A percentile compares a stretch with the other conserved stretches of the same genome.
These are phyloP conservation scores for Ogataea salicorniae DNA, from an alignment of 805 yeast genomes.

Conservation along the genomic window DNA sequence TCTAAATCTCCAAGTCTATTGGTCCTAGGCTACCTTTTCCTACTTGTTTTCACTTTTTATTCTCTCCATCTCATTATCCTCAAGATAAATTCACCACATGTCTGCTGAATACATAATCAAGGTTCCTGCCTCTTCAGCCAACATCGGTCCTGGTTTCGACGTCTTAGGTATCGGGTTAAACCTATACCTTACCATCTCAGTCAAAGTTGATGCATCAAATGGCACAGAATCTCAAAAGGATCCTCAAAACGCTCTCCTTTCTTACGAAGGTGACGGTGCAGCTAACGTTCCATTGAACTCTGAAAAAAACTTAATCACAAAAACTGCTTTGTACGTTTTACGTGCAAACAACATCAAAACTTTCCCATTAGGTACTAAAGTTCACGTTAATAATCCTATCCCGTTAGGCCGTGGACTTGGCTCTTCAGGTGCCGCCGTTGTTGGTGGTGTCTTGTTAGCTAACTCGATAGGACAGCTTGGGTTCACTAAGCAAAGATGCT, in stretches of 20 bases:
- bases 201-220: conserved; percentile 49
- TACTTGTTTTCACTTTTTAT: background rate
- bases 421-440: conserved; percentile 97
- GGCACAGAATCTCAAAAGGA: conserved; percentile 46
- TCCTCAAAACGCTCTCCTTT: conserved; percentile 62
- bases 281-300: conserved; percentile 72
- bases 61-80: background rate
- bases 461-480: conserved; percentile 74
- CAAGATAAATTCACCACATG: conserved; percentile 25
- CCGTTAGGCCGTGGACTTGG: conserved; percentile 97
- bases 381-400: conserved; percentile 83
- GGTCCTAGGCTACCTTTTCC: background rate
- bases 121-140: conserved; percentile 96
- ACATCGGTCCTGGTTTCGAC: conserved; percentile 98
- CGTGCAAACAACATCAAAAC: conserved; percentile 71
- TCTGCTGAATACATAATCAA: conserved; percentile 52
- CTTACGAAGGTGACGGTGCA: conserved; percentile 75
- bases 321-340: conserved; percentile 87
- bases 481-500: conserved; percentile 71
- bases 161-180: conserved; percentile 89
- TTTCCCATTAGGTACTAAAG: conserved; percentile 80
- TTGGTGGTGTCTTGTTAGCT: conserved; percentile 90
- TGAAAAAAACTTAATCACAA: conserved; percentile 79
- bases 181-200: conserved; percentile 65
- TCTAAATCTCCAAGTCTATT: too few species aligned